phyloP scores from a whole-genome alignment of 2,329 filamentous ascomycete genomes.

The Fusarium sp. region DNA sequence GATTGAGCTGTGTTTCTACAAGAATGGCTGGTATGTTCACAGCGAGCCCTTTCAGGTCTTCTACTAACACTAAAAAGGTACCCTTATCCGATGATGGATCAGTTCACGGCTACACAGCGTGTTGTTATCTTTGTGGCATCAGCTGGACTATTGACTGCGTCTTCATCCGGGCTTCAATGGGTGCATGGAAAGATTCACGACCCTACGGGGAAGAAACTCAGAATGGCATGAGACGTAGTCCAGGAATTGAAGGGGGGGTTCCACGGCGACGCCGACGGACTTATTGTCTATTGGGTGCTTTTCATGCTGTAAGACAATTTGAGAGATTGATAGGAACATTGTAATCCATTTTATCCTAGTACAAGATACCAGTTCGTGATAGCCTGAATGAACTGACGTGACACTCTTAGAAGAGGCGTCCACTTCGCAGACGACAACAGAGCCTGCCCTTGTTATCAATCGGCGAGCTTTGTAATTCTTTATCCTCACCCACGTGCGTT shows the following conservation, averaged over 20 bases:
- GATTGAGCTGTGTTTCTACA: slow-evolving; percentile 14
- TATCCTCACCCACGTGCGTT: not conserved
- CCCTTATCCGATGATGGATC: slow-evolving; percentile 19
- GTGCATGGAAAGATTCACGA: not conserved
- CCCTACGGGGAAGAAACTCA: not conserved
- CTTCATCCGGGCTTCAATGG: slow-evolving; percentile 5
- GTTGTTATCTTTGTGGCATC: slow-evolving; percentile 11
- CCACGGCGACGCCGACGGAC: not conserved
- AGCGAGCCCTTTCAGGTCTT: rapidly evolving
- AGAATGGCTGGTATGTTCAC: slow-evolving; percentile 11
- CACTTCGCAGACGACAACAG: not conserved
- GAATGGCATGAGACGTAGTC: not conserved
- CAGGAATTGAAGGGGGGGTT: not conserved
- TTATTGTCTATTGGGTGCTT: not conserved
- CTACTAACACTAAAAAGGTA: not conserved
- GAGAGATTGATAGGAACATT: not conserved
- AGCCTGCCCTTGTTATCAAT: not conserved
- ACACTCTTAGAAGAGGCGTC: not conserved
- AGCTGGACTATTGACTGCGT: not conserved
- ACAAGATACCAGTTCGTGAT: not conserved
- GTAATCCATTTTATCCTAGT: not conserved
- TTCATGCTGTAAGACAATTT: not conserved
- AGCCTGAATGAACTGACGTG: not conserved
- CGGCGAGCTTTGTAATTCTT: not conserved
- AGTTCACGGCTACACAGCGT: not conserved